phyloP scores from a whole-genome alignment of 768 basidiomycete genomes.

The Pulveroboletus ravenelii region DNA sequence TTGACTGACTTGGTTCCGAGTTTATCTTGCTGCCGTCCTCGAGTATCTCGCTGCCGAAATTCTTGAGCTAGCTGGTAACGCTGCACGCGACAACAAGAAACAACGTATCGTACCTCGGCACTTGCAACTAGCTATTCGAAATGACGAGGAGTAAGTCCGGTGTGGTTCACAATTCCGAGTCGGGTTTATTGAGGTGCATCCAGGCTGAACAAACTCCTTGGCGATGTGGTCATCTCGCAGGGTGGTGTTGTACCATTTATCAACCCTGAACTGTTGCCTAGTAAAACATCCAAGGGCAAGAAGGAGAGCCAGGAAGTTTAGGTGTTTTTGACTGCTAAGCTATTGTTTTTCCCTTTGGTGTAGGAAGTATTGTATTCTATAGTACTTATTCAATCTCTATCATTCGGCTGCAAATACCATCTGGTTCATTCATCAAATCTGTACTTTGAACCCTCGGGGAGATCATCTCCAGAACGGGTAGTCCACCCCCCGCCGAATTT shows the following conservation, averaged over 20 bases:
- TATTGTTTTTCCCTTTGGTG: conserved; percentile 18
- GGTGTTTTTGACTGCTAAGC: conserved; percentile 8
- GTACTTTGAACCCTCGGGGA: too few species aligned
- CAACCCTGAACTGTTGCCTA: conserved; percentile 48
- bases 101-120: conserved; percentile 63
- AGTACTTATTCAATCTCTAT: conserved; percentile 25
- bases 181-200: not conserved
- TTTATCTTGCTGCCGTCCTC: conserved; percentile 58
- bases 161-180: not conserved
- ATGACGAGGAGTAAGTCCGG: conserved; percentile 46
- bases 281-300: conserved; percentile 51
- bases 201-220: conserved; percentile 38
- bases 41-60: conserved; percentile 63
- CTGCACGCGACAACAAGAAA: conserved; percentile 54
- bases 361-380: conserved; percentile 32
- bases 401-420: not conserved
- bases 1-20: conserved; percentile 18
- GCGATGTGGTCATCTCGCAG: conserved; percentile 55
- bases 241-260: conserved; percentile 56
- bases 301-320: conserved; percentile 47
- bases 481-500: too few species aligned
- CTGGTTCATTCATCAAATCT: too few species aligned
- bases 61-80: conserved; percentile 56
- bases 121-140: conserved; percentile 61
- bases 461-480: too few species aligned